Evolutionary conservation across 2,329 filamentous ascomycete genomes (phyloP).

Genomic region (Penicillium sp.): DNA sequence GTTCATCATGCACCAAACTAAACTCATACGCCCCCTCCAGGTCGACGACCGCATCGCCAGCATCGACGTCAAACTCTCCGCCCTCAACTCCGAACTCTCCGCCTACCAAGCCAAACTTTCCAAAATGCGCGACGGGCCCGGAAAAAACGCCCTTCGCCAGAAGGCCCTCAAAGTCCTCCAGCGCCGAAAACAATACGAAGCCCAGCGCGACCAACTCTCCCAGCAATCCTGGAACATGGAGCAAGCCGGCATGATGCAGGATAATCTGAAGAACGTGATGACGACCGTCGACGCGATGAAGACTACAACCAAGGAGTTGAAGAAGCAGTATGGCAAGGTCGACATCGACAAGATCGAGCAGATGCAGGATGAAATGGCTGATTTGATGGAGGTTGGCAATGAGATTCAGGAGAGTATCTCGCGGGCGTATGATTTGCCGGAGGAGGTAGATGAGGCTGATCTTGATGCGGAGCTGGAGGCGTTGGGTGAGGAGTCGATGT

Average conservation of each 20-base stretch:
- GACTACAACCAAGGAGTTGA: conserved; percentile 89
- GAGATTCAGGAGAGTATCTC: conserved; percentile 96
- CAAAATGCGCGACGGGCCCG: conserved; percentile 94
- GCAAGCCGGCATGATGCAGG: conserved; percentile 96
- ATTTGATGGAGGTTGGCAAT: conserved; percentile 95
- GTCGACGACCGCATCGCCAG: conserved; percentile 78
- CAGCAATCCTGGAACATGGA: conserved; percentile 99
- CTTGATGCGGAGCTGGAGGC: conserved; percentile 96
- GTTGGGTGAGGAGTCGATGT: conserved; percentile 87
- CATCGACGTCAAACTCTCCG: conserved; percentile 92
- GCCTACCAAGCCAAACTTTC: conserved; percentile 84
- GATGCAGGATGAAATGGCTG: conserved; percentile 98
- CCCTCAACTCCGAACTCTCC: conserved; percentile 84
- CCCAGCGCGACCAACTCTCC: conserved; percentile 89
- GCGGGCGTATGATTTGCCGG: conserved; percentile 88
- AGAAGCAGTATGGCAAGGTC: conserved; percentile 94
- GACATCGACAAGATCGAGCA: conserved; percentile 97
- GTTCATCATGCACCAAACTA: neutral
- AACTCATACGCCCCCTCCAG: conserved; percentile 40
- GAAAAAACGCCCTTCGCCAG: conserved; percentile 87
- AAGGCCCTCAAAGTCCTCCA: conserved; percentile 94
- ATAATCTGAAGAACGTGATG: conserved; percentile 98
- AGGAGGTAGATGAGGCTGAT: conserved; percentile 96
- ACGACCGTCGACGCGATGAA: conserved; percentile 97
- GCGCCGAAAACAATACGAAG: conserved; percentile 91